A percentile compares a stretch with the other conserved stretches of the same genome.
Evolutionary conservation across 345 rosid genomes (phyloP).

Genomic region (Brassica napus): DNA sequence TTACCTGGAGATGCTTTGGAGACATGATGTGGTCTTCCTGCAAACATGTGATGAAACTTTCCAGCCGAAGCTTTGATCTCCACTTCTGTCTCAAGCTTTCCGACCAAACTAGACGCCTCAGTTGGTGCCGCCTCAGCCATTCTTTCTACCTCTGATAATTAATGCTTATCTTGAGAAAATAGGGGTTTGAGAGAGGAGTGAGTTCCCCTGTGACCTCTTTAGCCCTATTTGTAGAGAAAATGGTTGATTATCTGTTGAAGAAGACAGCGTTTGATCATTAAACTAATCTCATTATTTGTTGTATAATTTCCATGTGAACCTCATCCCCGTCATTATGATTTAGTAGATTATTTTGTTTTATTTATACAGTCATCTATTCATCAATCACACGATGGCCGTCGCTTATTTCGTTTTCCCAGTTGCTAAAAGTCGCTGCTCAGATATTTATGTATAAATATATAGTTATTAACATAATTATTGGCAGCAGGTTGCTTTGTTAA

Average conservation of each 20-base stretch:
- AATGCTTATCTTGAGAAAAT: neutral
- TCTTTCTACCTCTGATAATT: neutral
- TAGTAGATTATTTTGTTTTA: neutral
- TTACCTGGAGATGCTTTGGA: constrained; percentile 35
- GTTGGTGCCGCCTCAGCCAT: neutral
- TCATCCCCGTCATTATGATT: neutral
- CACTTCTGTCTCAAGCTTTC: constrained; percentile 27
- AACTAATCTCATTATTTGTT: neutral
- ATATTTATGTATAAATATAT: neutral
- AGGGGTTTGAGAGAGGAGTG: constrained; percentile 12
- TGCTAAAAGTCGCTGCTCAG: neutral
- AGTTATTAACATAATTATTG: neutral
- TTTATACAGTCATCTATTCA: neutral
- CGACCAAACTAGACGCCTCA: constrained; percentile 14
- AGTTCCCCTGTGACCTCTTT: neutral
- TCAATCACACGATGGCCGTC: neutral
- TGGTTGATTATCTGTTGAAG: neutral
- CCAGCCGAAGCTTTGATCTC: constrained; percentile 32
- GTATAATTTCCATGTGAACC: neutral
- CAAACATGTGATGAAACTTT: constrained; percentile 42
- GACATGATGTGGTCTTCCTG: constrained; percentile 45
- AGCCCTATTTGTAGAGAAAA: constrained; percentile 20
- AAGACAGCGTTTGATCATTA: neutral
- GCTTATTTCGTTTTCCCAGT: neutral
- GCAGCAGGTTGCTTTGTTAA: neutral